A percentile compares a stretch with the other conserved stretches of the same genome.
phyloP scores from a whole-genome alignment of 129 eudicot genomes.

The Gnaphalium uliginosum region DNA sequence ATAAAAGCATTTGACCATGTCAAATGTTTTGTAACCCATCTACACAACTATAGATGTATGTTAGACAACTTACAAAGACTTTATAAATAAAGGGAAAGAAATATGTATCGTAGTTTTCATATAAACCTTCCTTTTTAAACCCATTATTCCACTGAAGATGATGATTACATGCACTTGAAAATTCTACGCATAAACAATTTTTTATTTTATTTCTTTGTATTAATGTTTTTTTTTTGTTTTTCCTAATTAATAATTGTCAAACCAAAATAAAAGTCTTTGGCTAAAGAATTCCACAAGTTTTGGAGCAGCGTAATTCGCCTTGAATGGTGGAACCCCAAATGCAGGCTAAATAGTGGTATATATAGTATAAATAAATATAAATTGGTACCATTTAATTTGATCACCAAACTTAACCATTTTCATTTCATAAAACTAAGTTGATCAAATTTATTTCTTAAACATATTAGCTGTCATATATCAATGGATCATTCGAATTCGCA shows the following conservation, averaged over 20 bases:
- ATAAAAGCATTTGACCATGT: background rate
- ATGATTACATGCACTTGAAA: too few relatives aligned
- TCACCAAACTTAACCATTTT: constrained; percentile 12
- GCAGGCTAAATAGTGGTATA: background rate
- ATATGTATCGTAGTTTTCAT: too few relatives aligned
- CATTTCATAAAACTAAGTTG: constrained; percentile 2
- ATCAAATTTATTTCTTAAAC: background rate
- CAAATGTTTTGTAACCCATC: background rate
- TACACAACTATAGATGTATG: too few relatives aligned
- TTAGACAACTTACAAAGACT: too few relatives aligned
- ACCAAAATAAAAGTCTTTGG: constrained; percentile 25
- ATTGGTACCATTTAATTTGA: constrained; percentile 18
- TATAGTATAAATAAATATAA: too few relatives aligned
- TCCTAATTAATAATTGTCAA: background rate
- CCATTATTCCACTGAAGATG: background rate
- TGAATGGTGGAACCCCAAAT: constrained; percentile 35
- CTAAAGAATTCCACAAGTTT: constrained; percentile 25
- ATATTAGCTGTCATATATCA: background rate
- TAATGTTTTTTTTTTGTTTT: too few relatives aligned
- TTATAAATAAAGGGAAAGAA: too few relatives aligned
- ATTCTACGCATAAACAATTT: background rate
- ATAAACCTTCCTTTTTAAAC: background rate
- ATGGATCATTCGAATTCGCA: constrained; percentile 42
- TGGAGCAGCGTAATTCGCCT: constrained; percentile 17
- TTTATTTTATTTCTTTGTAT: too few relatives aligned